Conservation (phyloP, 2,329 filamentous ascomycete species). For the Cladosporium austrohemisphaericum region DNA sequence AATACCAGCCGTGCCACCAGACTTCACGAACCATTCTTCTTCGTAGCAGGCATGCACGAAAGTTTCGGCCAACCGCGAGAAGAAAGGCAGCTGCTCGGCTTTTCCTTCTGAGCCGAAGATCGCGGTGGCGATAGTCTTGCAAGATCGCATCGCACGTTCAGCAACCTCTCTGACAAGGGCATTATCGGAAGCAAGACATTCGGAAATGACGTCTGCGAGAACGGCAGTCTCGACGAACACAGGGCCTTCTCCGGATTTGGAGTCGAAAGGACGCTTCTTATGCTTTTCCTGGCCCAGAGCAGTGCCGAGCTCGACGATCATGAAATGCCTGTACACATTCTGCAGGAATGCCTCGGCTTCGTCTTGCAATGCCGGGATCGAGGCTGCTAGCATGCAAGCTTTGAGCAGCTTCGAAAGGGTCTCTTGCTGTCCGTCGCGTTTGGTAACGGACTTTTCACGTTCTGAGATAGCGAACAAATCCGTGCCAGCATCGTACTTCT, state of each 20-base stretch:
- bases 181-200: conserved; percentile 84
- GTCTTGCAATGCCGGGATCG: conserved; percentile 69
- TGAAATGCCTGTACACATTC: conserved; percentile 84
- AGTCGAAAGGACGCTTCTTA: conserved; percentile 73
- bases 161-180: conserved; percentile 76
- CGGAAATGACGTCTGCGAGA: conserved; percentile 83
- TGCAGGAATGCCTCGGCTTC: conserved; percentile 72
- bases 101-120: conserved; percentile 74
- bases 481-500: conserved; percentile 67
- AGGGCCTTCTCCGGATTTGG: conserved; percentile 79
- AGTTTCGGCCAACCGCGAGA: conserved; percentile 72
- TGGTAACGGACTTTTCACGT: conserved; percentile 75
- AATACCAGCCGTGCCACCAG: conserved; percentile 86
- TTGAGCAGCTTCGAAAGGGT: conserved; percentile 84
- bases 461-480: conserved; percentile 72
- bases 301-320: conserved; percentile 81
- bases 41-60: conserved; percentile 96
- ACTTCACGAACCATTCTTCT: conserved; percentile 98
- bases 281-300: conserved; percentile 80
- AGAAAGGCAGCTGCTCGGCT: conserved; percentile 76
- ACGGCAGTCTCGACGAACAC: conserved; percentile 82
- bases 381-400: conserved; percentile 75
- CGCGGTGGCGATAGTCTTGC: conserved; percentile 70
- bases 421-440: conserved; percentile 79
- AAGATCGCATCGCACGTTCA: conserved; percentile 69